Base-by-base conservation (phyloP, 2,329 filamentous ascomycete species). In the Colletotrichum endophyticum region DNA sequence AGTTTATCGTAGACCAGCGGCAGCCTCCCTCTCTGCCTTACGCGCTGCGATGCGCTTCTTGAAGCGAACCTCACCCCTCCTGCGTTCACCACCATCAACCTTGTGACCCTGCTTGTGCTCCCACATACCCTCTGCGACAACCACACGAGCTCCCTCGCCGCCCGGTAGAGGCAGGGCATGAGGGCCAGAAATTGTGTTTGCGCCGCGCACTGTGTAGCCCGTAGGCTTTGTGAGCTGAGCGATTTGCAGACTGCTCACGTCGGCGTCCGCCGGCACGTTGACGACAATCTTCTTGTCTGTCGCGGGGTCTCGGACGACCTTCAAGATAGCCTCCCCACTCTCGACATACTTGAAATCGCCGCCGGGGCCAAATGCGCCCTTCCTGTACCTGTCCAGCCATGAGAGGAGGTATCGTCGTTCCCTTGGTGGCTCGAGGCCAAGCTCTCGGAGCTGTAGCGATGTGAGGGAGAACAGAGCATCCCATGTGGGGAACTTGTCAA, bases 31-130 rank as follows among this genome's bases (percentile, higher is more conserved):
- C 81, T 89, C 90, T 78, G 95, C 95, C 85, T 93, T 95, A 79
- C 95, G 93, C 87, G 96, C 95, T 44, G 93, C 93, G 68, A 94
- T 92, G 79, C 94, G 91, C 87, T 92, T 94, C 93, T 98, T 98
- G 81, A 96, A 95, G 81, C 95, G 91, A 69, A 98, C 93, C 87
- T 98, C 94, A 19, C 94, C 95, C 84, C 91, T 93, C 85, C 97
- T 92, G 84, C 97, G 93, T 89, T 99, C 97, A 89, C 97, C 97
- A 82, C 97, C 97, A 86, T 99, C 96, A 79, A 99, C 93, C 93
- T 99, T 99, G 82, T 92, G 92, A 32, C 97, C 96, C 81, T 93
- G 91, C 83, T 91, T 93, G 81, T 96, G 90, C 88, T 99, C 96
- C 97, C 96, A 99, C 88, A 99, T 94, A 12, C 96, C 96, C 84